phyloP scores from a whole-genome alignment of 352 stramenopile genomes.

The Aphanomyces euteiches region DNA sequence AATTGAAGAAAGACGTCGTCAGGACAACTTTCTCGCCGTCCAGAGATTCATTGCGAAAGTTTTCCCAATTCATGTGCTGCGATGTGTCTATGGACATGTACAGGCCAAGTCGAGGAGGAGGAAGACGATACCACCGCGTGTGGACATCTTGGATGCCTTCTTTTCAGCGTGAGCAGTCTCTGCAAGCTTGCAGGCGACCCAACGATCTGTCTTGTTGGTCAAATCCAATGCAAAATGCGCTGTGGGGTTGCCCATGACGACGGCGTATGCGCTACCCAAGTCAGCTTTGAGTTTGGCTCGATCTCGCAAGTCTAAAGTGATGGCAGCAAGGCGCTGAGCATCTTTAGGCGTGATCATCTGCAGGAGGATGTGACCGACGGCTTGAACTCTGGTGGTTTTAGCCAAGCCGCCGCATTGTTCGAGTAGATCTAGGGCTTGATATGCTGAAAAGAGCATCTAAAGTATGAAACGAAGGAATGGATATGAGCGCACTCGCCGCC shows the following conservation, averaged over 20 bases:
- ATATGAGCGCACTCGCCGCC: background rate
- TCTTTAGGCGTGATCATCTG: slow-evolving; percentile 85
- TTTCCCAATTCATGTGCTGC: slow-evolving; percentile 89
- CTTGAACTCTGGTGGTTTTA: slow-evolving; percentile 48
- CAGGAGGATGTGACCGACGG: slow-evolving; percentile 62
- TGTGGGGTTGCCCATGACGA: slow-evolving; percentile 79
- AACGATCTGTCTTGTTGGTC: slow-evolving; percentile 66
- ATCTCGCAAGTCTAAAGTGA: slow-evolving; percentile 62
- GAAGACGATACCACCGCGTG: slow-evolving; percentile 10
- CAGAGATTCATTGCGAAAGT: slow-evolving; percentile 88
- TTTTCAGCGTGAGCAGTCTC: slow-evolving; percentile 83
- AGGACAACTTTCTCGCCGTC: slow-evolving; percentile 68
- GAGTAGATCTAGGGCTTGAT: slow-evolving; percentile 76
- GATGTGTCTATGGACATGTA: slow-evolving; percentile 53
- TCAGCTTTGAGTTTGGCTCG: slow-evolving; percentile 70
- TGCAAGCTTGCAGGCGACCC: slow-evolving; percentile 70
- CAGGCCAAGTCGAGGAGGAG: background rate
- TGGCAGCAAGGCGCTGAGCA: slow-evolving; percentile 60
- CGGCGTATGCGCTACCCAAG: slow-evolving; percentile 79
- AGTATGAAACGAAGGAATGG: too few relatives aligned
- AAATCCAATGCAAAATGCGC: slow-evolving; percentile 78
- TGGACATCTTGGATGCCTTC: slow-evolving; percentile 44
- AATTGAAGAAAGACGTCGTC: slow-evolving; percentile 74
- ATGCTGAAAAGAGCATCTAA: slow-evolving; percentile 62
- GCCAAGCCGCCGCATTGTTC: slow-evolving; percentile 65